Evolutionary conservation across 2,329 filamentous ascomycete genomes (phyloP).

Genomic region (Pyrenophora tritici-repentis): DNA sequence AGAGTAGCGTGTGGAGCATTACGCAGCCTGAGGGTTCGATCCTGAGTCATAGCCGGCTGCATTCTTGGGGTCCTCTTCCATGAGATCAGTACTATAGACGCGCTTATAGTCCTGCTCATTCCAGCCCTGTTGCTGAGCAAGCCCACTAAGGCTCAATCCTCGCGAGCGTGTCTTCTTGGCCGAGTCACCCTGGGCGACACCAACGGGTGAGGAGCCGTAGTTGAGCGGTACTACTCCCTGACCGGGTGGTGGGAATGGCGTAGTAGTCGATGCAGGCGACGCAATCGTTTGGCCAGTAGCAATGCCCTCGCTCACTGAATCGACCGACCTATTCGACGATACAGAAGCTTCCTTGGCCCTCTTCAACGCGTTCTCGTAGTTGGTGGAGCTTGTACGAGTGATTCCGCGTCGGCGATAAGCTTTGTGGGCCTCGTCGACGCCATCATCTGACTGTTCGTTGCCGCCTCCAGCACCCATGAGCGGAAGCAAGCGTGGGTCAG

Average conservation of each 20-base stretch:
- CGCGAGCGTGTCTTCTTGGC: conserved; percentile 37
- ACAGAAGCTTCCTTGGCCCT: conserved; percentile 29
- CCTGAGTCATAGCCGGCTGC: conserved; percentile 35
- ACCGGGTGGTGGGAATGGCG: conserved; percentile 34
- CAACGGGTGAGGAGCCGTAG: conserved; percentile 25
- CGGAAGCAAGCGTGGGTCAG: conserved; percentile 25
- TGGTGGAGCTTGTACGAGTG: conserved; percentile 34
- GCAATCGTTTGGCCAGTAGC: conserved; percentile 19
- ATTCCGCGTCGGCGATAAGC: conserved; percentile 35
- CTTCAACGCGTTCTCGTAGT: conserved; percentile 39
- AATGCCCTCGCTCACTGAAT: conserved; percentile 18
- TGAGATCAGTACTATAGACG: conserved; percentile 33
- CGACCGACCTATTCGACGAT: conserved; percentile 30
- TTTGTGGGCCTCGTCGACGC: conserved; percentile 30
- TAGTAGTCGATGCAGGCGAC: conserved; percentile 20
- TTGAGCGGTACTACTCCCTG: conserved; percentile 43
- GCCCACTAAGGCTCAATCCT: conserved; percentile 36
- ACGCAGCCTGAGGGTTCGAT: conserved; percentile 4
- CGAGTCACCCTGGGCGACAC: conserved; percentile 28
- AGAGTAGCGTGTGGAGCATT: neutral
- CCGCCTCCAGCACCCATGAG: conserved; percentile 9
- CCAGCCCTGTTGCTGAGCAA: conserved; percentile 43
- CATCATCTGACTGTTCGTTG: conserved; percentile 7
- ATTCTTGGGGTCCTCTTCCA: conserved; percentile 28
- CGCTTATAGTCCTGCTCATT: conserved; percentile 44